phyloP scores from a whole-genome alignment of 1,284 basidiomycete genomes.

The Takashimella tepidaria region DNA sequence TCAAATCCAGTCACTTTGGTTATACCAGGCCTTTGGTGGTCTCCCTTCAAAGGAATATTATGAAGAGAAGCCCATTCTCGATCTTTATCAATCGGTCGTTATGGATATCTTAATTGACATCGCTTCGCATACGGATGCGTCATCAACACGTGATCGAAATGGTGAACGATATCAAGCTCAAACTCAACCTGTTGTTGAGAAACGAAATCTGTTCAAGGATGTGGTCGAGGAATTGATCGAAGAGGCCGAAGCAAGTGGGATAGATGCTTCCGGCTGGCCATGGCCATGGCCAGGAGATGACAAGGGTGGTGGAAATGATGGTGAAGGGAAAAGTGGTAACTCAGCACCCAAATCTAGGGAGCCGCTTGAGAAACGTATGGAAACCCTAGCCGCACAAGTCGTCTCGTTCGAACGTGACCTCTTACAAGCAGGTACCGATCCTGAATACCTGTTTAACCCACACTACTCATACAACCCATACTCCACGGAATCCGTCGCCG shows the following conservation, averaged over 20 bases:
- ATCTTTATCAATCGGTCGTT: constrained; percentile 67
- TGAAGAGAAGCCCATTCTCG: constrained; percentile 65
- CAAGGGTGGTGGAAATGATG: constrained; percentile 53
- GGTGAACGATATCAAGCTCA: constrained; percentile 2
- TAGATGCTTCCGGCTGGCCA: constrained; percentile 3
- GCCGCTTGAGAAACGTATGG: constrained; percentile 50
- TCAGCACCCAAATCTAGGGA: constrained; percentile 15
- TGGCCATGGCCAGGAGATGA: constrained; percentile 77
- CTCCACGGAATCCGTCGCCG: constrained; percentile 62
- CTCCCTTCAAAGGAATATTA: constrained; percentile 95
- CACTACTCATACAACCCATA: constrained; percentile 84
- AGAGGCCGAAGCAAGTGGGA: constrained; percentile 21
- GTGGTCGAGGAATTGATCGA: constrained; percentile 22
- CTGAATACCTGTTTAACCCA: constrained; percentile 65
- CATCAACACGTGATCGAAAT: background rate
- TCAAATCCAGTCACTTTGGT: constrained; percentile 76
- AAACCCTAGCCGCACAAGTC: constrained; percentile 65
- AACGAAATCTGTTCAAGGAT: constrained; percentile 9
- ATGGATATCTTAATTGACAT: constrained; percentile 62
- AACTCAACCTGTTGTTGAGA: too few relatives aligned
- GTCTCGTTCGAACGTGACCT: constrained; percentile 75
- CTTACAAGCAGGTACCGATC: constrained; percentile 74
- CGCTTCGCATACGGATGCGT: constrained; percentile 20
- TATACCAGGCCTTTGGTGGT: constrained; percentile 76
- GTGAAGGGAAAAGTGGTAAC: constrained; percentile 28